Evolutionary conservation across 2,329 filamentous ascomycete genomes (phyloP), one percentile per base, ranked within the genome.

Genomic region (Fusarium nisikadoi): DNA sequence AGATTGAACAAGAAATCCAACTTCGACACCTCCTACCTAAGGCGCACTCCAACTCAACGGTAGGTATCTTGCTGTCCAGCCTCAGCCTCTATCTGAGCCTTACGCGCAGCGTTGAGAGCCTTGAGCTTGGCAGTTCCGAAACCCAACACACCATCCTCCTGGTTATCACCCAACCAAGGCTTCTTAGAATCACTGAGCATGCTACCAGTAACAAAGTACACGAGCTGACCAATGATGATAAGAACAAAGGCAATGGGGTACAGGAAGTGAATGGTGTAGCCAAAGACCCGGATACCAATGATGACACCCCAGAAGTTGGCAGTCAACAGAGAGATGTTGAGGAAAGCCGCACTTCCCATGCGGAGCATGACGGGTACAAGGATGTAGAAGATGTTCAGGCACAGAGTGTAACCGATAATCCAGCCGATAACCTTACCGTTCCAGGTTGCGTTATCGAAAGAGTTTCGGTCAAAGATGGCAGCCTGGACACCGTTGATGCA

Each of bases 231-330:
- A 33, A 95, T 59, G 74, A 99, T 90, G 81, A 99, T 98, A 74
- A 95, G 86, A 14, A 97, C 93, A 81, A 99, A 99, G 17, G 96
- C 95, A 79, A 98, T 93, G 9, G 96, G 95, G 83, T 99, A 99
- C 83, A 98, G 87, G 86, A 90, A 97, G 83, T 97, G 93, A 64
- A 99, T 90, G 43, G 83, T 83, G 76, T 93, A 89, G 47, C 92
- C 90, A 78, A 99, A 97, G 53, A 98, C 93, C 79, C 91, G 88
- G 75, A 97, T 90, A 54, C 96, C 96, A 76, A 99, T 95, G 74
- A 97, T 92, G 70, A 97, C 92, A 73, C 94, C 95, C 96, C 96
- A 99, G 84, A 98, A 98, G 83, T 97, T 98, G 76, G 91, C 94
- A 5, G 96, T 98, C 67, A 99, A 86, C 73, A 99, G 86, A 12